Base-by-base conservation (phyloP, 345 rosid genomes). In the Salix suchowensis region DNA sequence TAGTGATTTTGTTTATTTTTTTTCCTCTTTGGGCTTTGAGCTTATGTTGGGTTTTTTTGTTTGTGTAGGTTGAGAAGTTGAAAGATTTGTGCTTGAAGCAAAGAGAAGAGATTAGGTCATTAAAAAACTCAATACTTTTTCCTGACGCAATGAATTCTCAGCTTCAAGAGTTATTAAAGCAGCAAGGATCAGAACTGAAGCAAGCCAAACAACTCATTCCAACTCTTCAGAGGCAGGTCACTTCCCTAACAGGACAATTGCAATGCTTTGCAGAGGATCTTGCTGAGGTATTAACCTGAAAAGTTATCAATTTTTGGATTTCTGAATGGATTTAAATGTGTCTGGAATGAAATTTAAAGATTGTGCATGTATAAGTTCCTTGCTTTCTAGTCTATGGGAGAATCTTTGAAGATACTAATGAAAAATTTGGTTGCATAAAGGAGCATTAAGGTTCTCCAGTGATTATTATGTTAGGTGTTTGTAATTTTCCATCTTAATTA, bases 81-180 rank as follows among this genome's bases (percentile, higher is more conserved):
- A 93, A 96, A 82, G 96, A 93, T 81, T 78, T 96, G 78, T 96
- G 98, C 81, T 75, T 93, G 86, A 90, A 86, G 79, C 98, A 96
- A 84, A 84, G 97, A 82, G 98, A 89, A 68, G 99, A 96, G 81
- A 93, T 96, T 58, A 93, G 87, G 81, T 73, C 96, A 34, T 80
- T 93, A 55, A 92, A 96, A 84, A 87, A 71, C 72, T 94, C 92
- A 19, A 40, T 92, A 58, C 70, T 93, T 80, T 93, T 95, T 83
- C 98, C 98, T 1, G 98, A 93, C 78, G 84, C 74, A 9, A 85
- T 79, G 88, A 86, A 90, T 71, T 83, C 79, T 67, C 86, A 88
- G 76, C 84, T 88, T 82, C 89, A 91, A 54, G 89, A 76, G 11
- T 67, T 86, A 42, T 42, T 91, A 21, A 88, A 86, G 75, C 86